Percentiles rank a stretch among this genome's conserved stretches.
These are phyloP conservation scores for Alternaria dauci DNA, from an alignment of 2,329 filamentous ascomycete genomes.

Conservation along the genomic window DNA sequence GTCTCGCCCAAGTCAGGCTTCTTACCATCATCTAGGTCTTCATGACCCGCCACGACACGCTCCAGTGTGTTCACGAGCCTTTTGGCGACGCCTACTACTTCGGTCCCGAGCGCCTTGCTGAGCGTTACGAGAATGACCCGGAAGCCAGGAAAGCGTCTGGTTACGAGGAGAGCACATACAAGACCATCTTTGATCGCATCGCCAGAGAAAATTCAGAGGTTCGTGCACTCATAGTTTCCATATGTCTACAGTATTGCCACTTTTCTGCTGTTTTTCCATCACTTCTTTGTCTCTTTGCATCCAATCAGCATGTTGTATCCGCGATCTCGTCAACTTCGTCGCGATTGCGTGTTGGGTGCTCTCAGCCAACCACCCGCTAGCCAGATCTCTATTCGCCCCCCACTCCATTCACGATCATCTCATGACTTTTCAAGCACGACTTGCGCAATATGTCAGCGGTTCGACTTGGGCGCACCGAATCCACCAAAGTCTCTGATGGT, in stretches of 20 bases:
- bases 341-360: slow-evolving; percentile 25
- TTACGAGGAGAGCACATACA: slow-evolving; percentile 74
- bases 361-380: neutral
- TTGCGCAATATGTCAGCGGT: neutral
- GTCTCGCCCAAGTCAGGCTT: neutral
- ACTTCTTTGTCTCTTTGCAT: neutral
- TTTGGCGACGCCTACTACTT: slow-evolving; percentile 98
- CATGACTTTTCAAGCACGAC: neutral
- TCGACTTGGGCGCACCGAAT: neutral
- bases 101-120: slow-evolving; percentile 85
- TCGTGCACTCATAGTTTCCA: slow-evolving; percentile 46
- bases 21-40: slow-evolving; percentile 67
- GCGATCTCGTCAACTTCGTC: slow-evolving; percentile 18
- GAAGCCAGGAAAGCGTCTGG: slow-evolving; percentile 64
- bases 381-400: neutral
- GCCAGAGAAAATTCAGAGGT: slow-evolving; percentile 78
- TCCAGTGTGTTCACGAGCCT: slow-evolving; percentile 90
- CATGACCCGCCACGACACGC: slow-evolving; percentile 86
- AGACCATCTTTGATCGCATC: slow-evolving; percentile 79
- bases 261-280: neutral
- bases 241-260: neutral
- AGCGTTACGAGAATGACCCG: slow-evolving; percentile 78
- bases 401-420: neutral
- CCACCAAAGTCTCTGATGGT: neutral
- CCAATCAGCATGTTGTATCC: slow-evolving; percentile 4